Percentiles rank a stretch among this genome's conserved stretches.
Conservation (phyloP, 2,329 filamentous ascomycete species). For the Aspergillus pseudotamarii region DNA sequence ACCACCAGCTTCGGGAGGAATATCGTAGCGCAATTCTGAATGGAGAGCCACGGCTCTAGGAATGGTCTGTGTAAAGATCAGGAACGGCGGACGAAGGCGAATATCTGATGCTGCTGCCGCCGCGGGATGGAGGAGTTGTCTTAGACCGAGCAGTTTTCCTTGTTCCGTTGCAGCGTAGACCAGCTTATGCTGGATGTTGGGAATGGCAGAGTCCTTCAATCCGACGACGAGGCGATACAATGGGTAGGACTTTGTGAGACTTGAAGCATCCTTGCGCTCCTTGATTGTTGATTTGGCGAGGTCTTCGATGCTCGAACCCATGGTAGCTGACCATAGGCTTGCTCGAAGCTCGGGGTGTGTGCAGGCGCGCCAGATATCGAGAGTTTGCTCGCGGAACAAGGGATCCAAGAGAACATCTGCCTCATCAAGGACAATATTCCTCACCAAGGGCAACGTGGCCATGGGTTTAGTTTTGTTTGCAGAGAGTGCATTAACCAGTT, state of each 20-base stretch:
- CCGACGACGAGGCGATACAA: conserved; percentile 89
- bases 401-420: conserved; percentile 92
- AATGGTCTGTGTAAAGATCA: conserved; percentile 96
- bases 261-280: conserved; percentile 46
- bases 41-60: conserved; percentile 84
- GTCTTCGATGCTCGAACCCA: conserved; percentile 88
- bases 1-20: conserved; percentile 83
- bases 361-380: conserved; percentile 81
- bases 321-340: conserved; percentile 94
- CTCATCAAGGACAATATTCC: conserved; percentile 82
- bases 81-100: conserved; percentile 78
- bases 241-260: conserved; percentile 40
- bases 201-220: conserved; percentile 91
- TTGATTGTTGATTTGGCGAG: conserved; percentile 71
- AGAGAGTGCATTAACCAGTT: conserved; percentile 74
- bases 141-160: conserved; percentile 87
- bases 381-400: conserved; percentile 85
- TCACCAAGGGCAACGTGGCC: conserved; percentile 65
- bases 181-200: conserved; percentile 86
- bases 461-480: conserved; percentile 48
- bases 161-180: conserved; percentile 90
- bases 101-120: conserved; percentile 52
- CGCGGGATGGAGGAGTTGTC: conserved; percentile 82
- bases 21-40: conserved; percentile 90
- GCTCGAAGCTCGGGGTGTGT: conserved; percentile 69